Percentiles rank a stretch among this genome's conserved stretches.
phyloP scores from a whole-genome alignment of 305 asterid genomes.

The Andrographis paniculata region DNA sequence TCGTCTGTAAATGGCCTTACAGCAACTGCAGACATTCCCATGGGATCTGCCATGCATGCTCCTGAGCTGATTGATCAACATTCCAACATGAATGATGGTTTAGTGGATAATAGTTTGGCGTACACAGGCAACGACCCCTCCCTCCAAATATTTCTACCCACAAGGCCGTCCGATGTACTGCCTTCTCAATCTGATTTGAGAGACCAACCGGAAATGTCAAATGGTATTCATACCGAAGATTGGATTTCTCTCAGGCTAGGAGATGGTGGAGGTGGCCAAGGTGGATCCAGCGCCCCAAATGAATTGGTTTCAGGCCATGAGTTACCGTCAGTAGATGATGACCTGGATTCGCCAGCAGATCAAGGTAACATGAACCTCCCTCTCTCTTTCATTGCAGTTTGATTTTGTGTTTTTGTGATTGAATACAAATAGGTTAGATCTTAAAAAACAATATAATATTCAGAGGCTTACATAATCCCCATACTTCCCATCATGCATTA shows the following conservation, averaged over 20 bases:
- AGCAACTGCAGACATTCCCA: slow-evolving; percentile 40
- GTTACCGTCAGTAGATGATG: slow-evolving; percentile 35
- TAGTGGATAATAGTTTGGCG: slow-evolving; percentile 67
- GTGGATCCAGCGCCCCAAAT: slow-evolving; percentile 37
- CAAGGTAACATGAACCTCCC: slow-evolving; percentile 36
- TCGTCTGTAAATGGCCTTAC: slow-evolving; percentile 43
- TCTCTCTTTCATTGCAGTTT: no score
- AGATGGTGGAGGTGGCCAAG: slow-evolving; percentile 39
- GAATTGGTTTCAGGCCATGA: slow-evolving; percentile 47
- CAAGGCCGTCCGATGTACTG: slow-evolving; percentile 64
- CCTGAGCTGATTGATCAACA: slow-evolving; percentile 37
- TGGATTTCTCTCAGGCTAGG: slow-evolving; percentile 93
- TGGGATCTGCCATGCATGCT: slow-evolving; percentile 45
- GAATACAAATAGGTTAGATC: no score
- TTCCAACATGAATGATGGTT: slow-evolving; percentile 42
- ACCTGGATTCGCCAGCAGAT: slow-evolving; percentile 50
- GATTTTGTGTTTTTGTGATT: no score
- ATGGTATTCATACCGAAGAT: slow-evolving; percentile 65
- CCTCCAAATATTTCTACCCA: slow-evolving; percentile 86
- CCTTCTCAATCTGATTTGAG: slow-evolving; percentile 45
- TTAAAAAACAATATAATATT: no score
- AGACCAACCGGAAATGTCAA: slow-evolving; percentile 52
- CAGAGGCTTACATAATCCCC: no score
- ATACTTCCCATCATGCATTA: no score
- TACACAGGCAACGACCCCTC: slow-evolving; percentile 71